Percentiles rank a stretch among this genome's conserved stretches.
Evolutionary conservation across 768 basidiomycete genomes (phyloP).

Genomic region (Lyophyllum decastes): DNA sequence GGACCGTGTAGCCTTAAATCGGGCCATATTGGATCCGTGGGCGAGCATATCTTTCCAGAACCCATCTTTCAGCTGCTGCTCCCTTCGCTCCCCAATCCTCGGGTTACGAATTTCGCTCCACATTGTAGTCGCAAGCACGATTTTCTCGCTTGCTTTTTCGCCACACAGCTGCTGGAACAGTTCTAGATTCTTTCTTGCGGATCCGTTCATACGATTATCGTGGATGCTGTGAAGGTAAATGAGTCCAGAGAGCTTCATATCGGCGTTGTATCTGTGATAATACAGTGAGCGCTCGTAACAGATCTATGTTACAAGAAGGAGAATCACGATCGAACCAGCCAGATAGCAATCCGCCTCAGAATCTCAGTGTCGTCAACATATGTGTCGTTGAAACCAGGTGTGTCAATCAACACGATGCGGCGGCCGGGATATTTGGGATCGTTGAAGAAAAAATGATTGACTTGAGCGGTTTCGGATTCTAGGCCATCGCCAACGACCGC

Average conservation of each 20-base stretch:
- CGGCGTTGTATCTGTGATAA: conserved; percentile 13
- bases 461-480: too few relatives aligned
- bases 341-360: too few relatives aligned
- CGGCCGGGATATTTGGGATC: too few relatives aligned
- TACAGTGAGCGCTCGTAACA: neutral
- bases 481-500: too few relatives aligned
- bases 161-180: conserved; percentile 19
- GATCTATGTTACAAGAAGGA: too few relatives aligned
- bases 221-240: conserved; percentile 17
- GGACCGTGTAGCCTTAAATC: too few relatives aligned
- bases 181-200: conserved; percentile 15
- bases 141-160: conserved; percentile 13
- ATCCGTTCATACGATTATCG: conserved; percentile 11
- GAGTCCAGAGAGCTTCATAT: conserved; percentile 18
- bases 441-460: too few relatives aligned
- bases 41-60: neutral
- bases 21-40: too few relatives aligned
- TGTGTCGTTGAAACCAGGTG: too few relatives aligned
- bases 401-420: too few relatives aligned
- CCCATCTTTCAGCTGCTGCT: conserved; percentile 7
- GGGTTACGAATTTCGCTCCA: conserved; percentile 5
- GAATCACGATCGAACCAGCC: too few relatives aligned
- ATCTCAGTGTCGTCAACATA: too few relatives aligned
- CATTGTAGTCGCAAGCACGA: conserved; percentile 17
- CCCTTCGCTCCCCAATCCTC: conserved; percentile 6